Percentiles rank a stretch among this genome's conserved stretches.
Evolutionary conservation across 208 protist genomes (phyloP).

Genomic region (Porcisia hertigi): DNA sequence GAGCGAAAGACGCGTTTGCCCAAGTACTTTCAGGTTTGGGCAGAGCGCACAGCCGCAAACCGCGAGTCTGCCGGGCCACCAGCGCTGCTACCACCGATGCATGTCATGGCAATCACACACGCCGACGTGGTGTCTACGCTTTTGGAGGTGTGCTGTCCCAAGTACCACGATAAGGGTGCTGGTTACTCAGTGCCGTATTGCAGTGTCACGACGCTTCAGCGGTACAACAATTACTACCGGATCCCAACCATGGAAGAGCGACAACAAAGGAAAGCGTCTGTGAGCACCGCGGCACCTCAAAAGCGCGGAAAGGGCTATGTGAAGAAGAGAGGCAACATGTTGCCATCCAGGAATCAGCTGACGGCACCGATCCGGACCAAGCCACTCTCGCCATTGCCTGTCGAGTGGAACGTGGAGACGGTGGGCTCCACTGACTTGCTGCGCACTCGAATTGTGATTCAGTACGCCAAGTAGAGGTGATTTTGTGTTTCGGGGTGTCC

Average conservation of each 20-base stretch:
- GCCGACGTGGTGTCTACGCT: conserved; percentile 65
- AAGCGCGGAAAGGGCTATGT: conserved; percentile 12
- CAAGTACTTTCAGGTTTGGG: conserved; percentile 52
- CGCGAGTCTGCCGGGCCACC: conserved; percentile 18
- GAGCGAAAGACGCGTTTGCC: conserved; percentile 53
- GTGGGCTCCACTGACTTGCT: conserved; percentile 63
- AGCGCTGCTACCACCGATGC: conserved; percentile 69
- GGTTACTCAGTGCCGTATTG: conserved; percentile 79
- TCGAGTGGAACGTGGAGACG: conserved; percentile 48
- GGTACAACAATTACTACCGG: conserved; percentile 80
- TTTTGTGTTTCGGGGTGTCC: neutral
- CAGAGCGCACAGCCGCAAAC: conserved; percentile 20
- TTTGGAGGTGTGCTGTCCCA: conserved; percentile 73
- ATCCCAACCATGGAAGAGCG: conserved; percentile 43
- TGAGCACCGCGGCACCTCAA: conserved; percentile 1
- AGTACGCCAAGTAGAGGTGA: conserved; percentile 38
- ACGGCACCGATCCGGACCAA: neutral
- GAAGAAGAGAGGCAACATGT: conserved; percentile 25
- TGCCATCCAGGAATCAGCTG: conserved; percentile 18
- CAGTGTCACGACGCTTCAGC: conserved; percentile 67
- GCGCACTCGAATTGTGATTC: conserved; percentile 66
- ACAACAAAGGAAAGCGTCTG: conserved; percentile 5
- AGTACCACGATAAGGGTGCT: conserved; percentile 42
- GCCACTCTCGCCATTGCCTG: conserved; percentile 20
- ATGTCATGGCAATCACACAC: conserved; percentile 78